A percentile compares a stretch with the other conserved stretches of the same genome.
These are phyloP conservation scores for Pleomassaria siparia DNA, from an alignment of 2,329 filamentous ascomycete genomes.

Conservation along the genomic window DNA sequence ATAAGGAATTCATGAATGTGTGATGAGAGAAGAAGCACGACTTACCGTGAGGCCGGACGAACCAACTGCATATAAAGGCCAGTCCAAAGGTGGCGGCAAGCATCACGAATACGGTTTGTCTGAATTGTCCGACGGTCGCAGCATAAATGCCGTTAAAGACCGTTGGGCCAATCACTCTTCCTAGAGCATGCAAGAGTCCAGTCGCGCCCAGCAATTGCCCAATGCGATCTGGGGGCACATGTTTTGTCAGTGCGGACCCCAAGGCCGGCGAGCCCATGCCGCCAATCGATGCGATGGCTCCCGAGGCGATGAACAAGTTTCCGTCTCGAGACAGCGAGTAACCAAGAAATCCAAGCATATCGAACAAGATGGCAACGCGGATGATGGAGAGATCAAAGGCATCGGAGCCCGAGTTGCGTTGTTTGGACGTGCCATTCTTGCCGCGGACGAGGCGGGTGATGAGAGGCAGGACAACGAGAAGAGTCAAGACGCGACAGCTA, in stretches of 20 bases:
- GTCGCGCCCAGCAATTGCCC: constrained; percentile 88
- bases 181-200: constrained; percentile 80
- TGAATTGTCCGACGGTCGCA: constrained; percentile 73
- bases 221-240: constrained; percentile 78
- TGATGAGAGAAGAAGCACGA: constrained; percentile 21
- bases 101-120: constrained; percentile 81
- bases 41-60: constrained; percentile 75
- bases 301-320: constrained; percentile 68
- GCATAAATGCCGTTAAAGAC: constrained; percentile 87
- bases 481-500: constrained; percentile 70
- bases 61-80: constrained; percentile 67
- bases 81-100: constrained; percentile 67
- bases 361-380: constrained; percentile 72
- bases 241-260: constrained; percentile 84
- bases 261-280: constrained; percentile 84
- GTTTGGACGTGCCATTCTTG: constrained; percentile 43
- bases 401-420: constrained; percentile 66
- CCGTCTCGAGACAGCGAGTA: constrained; percentile 68
- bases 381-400: constrained; percentile 76
- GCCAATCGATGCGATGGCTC: constrained; percentile 73
- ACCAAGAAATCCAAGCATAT: constrained; percentile 73
- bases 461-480: constrained; percentile 74
- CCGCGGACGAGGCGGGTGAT: constrained; percentile 75
- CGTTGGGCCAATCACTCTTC: constrained; percentile 75
- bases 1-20: too few species aligned